A percentile compares a stretch with the other conserved stretches of the same genome.
Evolutionary conservation across 768 basidiomycete species (phyloP).

Genomic region (Gloeostereum incarnatum): DNA sequence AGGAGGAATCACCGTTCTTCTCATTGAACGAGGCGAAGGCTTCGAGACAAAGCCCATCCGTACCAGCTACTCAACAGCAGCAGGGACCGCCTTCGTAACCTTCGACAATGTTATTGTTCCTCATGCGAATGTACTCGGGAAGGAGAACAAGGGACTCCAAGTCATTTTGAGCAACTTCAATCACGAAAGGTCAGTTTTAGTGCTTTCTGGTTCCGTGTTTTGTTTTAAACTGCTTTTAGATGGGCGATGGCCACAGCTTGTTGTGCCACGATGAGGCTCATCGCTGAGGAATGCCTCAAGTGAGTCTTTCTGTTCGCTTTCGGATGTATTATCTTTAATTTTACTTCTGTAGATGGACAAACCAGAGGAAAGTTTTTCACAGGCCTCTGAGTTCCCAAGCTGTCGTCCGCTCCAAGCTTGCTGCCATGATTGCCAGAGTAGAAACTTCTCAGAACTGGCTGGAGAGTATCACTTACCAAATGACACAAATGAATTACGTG

Average conservation of each 20-base stretch:
- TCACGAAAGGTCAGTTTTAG: conserved; percentile 34
- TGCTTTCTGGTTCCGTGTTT: conserved; percentile 1
- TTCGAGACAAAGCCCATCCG: conserved; percentile 78
- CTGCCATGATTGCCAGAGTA: conserved; percentile 70
- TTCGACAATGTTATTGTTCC: conserved; percentile 85
- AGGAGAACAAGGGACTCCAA: conserved; percentile 33
- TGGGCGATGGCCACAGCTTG: conserved; percentile 63
- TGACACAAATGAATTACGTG: conserved; percentile 79
- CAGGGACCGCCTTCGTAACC: conserved; percentile 80
- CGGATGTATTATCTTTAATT: not conserved
- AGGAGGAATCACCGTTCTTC: conserved; percentile 17
- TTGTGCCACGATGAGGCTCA: conserved; percentile 44
- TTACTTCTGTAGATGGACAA: conserved; percentile 73
- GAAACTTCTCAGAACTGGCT: conserved; percentile 83
- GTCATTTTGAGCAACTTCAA: conserved; percentile 63
- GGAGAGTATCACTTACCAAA: conserved; percentile 81
- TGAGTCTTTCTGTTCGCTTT: conserved; percentile 14
- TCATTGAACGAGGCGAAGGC: conserved; percentile 26
- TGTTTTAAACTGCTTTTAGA: conserved; percentile 10
- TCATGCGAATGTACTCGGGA: conserved; percentile 73
- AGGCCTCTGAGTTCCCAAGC: conserved; percentile 60
- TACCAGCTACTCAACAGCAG: conserved; percentile 80
- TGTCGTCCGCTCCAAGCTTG: conserved; percentile 71
- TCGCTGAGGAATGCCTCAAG: conserved; percentile 75
- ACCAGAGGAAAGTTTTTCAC: conserved; percentile 73